phyloP scores from a whole-genome alignment of 148 eudicot species.

The Rhododendron kiyosumense region DNA sequence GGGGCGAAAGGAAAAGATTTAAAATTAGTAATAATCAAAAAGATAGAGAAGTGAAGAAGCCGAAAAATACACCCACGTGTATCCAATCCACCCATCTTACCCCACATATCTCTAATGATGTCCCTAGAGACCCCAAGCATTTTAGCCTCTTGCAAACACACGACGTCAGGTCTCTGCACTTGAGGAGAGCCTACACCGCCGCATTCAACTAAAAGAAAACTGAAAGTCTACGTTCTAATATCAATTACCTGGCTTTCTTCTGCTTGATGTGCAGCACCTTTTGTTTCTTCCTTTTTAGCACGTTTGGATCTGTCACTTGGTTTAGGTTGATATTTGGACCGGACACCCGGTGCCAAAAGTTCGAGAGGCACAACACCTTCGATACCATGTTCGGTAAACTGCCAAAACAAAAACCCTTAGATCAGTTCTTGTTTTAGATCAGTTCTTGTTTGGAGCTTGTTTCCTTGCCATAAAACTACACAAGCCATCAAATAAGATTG shows the following conservation, averaged over 20 bases:
- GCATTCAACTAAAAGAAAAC: not conserved
- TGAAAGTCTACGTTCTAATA: not conserved
- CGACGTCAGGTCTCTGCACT: not conserved
- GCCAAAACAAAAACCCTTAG: not conserved
- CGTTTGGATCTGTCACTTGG: slow-evolving; percentile 81
- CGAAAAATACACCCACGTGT: not conserved
- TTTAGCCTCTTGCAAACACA: not conserved
- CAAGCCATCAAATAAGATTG: not conserved
- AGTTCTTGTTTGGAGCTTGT: not conserved
- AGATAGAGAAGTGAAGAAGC: not conserved
- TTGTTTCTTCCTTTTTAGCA: slow-evolving; percentile 84
- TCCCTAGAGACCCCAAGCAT: not conserved
- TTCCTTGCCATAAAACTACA: not conserved
- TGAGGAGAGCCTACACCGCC: not conserved
- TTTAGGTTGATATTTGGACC: slow-evolving; percentile 79
- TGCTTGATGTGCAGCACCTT: slow-evolving; percentile 45
- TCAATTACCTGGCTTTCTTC: slow-evolving; percentile 75
- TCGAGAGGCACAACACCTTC: slow-evolving; percentile 96
- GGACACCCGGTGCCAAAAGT: slow-evolving; percentile 63
- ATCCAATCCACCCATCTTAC: not conserved
- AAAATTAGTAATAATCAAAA: not conserved
- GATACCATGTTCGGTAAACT: slow-evolving; percentile 92
- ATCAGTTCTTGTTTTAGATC: slow-evolving; percentile 6
- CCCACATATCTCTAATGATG: not conserved
- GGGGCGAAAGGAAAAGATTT: not conserved